phyloP scores from a whole-genome alignment of 2,329 filamentous ascomycete species.

The Fusarium cyanostomum region DNA sequence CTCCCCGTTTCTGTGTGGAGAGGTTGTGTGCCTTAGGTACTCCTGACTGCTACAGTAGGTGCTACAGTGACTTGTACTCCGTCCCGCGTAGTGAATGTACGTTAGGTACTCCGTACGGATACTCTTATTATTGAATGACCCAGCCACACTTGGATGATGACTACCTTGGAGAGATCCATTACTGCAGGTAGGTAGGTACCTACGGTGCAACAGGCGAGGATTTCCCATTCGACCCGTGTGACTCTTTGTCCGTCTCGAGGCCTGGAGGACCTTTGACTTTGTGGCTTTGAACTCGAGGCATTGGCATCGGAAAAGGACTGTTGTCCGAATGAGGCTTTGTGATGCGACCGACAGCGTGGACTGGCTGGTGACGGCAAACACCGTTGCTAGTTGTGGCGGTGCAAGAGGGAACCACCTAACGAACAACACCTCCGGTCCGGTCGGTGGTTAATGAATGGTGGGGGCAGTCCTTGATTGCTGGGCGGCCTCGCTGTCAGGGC shows the following conservation, averaged over 20 bases:
- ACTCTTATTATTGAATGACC: slow-evolving; percentile 4
- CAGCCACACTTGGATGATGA: slow-evolving; percentile 26
- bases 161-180: background rate
- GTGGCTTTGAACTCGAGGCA: slow-evolving; percentile 3
- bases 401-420: slow-evolving; percentile 6
- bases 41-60: slow-evolving; percentile 5
- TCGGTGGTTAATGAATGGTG: no score
- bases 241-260: slow-evolving; percentile 1
- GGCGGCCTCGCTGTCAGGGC: slow-evolving; percentile 35
- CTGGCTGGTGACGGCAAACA: background rate
- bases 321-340: background rate
- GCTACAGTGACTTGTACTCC: background rate
- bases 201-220: no score
- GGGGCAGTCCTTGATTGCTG: no score
- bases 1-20: slow-evolving; percentile 6
- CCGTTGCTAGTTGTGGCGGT: slow-evolving; percentile 12
- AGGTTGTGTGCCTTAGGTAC: slow-evolving; percentile 4
- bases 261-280: slow-evolving; percentile 28
- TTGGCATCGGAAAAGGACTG: background rate
- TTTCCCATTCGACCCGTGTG: background rate
- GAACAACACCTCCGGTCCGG: slow-evolving; percentile 5
- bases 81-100: background rate
- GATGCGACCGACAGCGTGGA: slow-evolving; percentile 7
- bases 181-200: background rate
- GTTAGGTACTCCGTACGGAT: background rate